Conservation (phyloP, 2,329 filamentous ascomycete genomes). For the Sphaerostilbella broomeana region DNA sequence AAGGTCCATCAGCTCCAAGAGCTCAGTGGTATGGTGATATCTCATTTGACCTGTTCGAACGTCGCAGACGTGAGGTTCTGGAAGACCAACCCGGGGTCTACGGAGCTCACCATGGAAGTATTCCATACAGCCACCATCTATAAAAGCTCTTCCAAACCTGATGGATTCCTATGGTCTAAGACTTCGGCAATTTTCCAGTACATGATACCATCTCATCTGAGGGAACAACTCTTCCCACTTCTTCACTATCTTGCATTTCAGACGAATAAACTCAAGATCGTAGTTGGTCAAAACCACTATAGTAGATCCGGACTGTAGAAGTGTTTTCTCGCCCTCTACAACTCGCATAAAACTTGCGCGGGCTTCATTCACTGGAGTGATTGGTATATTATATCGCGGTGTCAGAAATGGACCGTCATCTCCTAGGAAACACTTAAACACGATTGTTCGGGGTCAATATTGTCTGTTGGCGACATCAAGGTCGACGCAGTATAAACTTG, state of each 20-base stretch:
- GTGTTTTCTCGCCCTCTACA: slow-evolving; percentile 16
- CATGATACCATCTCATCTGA: slow-evolving; percentile 41
- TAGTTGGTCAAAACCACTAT: slow-evolving; percentile 26
- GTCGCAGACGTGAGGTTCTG: slow-evolving; percentile 34
- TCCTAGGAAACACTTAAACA: slow-evolving; percentile 32
- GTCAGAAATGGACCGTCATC: slow-evolving; percentile 25
- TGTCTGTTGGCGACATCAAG: slow-evolving; percentile 24
- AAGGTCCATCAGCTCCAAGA: slow-evolving; percentile 41
- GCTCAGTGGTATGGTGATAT: slow-evolving; percentile 35
- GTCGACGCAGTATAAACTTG: slow-evolving; percentile 41
- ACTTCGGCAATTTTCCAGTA: slow-evolving; percentile 38
- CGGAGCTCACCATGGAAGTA: slow-evolving; percentile 43
- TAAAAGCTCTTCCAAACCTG: slow-evolving; percentile 44
- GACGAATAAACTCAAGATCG: slow-evolving; percentile 29
- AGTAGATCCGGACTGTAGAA: background rate
- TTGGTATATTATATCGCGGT: background rate
- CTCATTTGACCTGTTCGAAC: slow-evolving; percentile 38
- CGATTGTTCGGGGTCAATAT: slow-evolving; percentile 33
- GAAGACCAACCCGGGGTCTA: slow-evolving; percentile 30
- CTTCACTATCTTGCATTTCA: slow-evolving; percentile 30
- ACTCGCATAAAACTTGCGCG: slow-evolving; percentile 19
- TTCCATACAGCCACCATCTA: slow-evolving; percentile 48
- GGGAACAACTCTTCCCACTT: slow-evolving; percentile 36
- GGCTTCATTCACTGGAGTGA: background rate
- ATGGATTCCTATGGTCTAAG: slow-evolving; percentile 36